phyloP scores from a whole-genome alignment of 2,329 filamentous ascomycete genomes.

The Fusarium sublunatum region DNA sequence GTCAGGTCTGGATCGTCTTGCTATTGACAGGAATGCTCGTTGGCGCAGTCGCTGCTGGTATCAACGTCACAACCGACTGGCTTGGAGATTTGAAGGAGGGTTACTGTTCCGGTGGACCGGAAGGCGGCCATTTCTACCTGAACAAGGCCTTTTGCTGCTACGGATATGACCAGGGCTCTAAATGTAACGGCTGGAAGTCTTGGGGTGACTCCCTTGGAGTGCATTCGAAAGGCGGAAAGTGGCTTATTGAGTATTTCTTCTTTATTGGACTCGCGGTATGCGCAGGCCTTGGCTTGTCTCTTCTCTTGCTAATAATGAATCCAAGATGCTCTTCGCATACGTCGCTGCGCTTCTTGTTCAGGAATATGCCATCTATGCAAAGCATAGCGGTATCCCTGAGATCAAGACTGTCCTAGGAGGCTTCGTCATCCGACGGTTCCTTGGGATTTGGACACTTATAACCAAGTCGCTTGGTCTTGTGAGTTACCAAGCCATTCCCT shows the following conservation, averaged over 20 bases:
- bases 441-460: constrained; percentile 87
- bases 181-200: constrained; percentile 87
- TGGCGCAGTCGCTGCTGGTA: constrained; percentile 85
- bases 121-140: constrained; percentile 89
- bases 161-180: constrained; percentile 84
- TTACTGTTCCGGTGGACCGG: constrained; percentile 78
- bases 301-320: constrained; percentile 30
- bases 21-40: constrained; percentile 86
- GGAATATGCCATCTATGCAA: constrained; percentile 87
- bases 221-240: constrained; percentile 73
- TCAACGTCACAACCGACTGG: constrained; percentile 94
- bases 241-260: constrained; percentile 87
- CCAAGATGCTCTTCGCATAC: constrained; percentile 78
- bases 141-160: constrained; percentile 94
- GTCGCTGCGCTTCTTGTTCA: constrained; percentile 83
- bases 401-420: constrained; percentile 96
- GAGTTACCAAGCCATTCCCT: constrained; percentile 46
- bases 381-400: constrained; percentile 95
- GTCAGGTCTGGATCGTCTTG: constrained; percentile 91
- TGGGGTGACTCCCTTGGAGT: constrained; percentile 84
- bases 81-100: constrained; percentile 91
- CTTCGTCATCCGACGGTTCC: constrained; percentile 88
- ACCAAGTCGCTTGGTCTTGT: constrained; percentile 92
- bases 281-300: not conserved
- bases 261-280: constrained; percentile 86